phyloP scores from a whole-genome alignment of 352 stramenopile genomes.

The Sclerospora graminicola region DNA sequence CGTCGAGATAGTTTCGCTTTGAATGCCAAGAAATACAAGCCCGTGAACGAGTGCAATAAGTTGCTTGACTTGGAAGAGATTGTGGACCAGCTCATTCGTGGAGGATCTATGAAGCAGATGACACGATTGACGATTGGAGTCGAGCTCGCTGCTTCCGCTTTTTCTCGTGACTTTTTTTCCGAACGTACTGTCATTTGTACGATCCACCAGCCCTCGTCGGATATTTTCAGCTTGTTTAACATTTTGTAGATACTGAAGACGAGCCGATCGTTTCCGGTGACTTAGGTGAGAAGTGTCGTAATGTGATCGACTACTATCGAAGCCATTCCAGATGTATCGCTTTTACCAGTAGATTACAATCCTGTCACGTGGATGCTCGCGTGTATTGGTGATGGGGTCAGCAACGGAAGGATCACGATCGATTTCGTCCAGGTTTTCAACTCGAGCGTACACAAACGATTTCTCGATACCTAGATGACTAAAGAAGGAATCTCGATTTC shows the following conservation, averaged over 20 bases:
- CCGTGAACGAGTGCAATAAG: conserved; percentile 19
- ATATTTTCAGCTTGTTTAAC: conserved; percentile 46
- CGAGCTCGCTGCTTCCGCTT: conserved; percentile 69
- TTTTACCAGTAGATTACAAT: conserved; percentile 7
- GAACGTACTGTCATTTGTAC: conserved; percentile 57
- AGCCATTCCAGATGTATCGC: background rate
- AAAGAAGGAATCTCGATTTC: conserved; percentile 10
- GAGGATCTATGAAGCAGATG: conserved; percentile 23
- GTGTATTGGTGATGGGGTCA: conserved; percentile 23
- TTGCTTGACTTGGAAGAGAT: conserved; percentile 21
- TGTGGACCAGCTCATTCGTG: conserved; percentile 21
- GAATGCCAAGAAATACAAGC: conserved; percentile 12
- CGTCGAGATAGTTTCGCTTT: conserved; percentile 13
- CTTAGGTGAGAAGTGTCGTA: background rate
- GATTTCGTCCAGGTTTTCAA: conserved; percentile 39
- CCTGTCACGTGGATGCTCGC: conserved; percentile 19
- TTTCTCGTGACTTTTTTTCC: conserved; percentile 51
- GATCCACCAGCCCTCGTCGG: conserved; percentile 17
- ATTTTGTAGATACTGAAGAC: conserved; percentile 50
- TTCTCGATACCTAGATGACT: conserved; percentile 12
- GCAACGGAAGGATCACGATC: background rate
- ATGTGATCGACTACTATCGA: conserved; percentile 5
- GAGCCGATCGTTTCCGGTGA: conserved; percentile 40
- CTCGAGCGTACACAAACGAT: conserved; percentile 14
- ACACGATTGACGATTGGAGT: conserved; percentile 64